phyloP scores from a whole-genome alignment of 2,329 filamentous ascomycete species.

The Botrytis deweyae region DNA sequence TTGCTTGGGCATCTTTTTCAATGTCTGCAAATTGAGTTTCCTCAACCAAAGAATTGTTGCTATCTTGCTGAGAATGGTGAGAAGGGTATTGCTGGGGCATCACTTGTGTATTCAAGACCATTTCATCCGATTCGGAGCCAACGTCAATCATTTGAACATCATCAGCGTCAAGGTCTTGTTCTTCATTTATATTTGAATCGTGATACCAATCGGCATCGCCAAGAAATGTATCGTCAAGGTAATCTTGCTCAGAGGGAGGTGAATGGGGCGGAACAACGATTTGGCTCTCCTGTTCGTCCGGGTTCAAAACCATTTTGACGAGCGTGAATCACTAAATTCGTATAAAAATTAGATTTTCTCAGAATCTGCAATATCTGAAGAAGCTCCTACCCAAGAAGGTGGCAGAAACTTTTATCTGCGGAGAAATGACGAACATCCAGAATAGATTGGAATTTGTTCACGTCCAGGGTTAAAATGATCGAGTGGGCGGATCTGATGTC shows the following conservation, averaged over 20 bases:
- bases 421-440: background rate
- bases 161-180: background rate
- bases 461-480: background rate
- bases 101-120: background rate
- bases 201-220: background rate
- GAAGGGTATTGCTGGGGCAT: background rate
- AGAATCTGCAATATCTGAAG: too few species aligned
- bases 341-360: background rate
- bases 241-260: background rate
- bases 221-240: background rate
- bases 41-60: background rate
- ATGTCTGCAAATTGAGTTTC: slow-evolving; percentile 2
- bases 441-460: background rate
- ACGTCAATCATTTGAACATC: background rate
- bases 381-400: background rate
- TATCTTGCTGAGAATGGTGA: slow-evolving; percentile 14
- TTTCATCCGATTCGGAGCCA: background rate
- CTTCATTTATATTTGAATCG: background rate
- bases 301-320: slow-evolving; percentile 12
- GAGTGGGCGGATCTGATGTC: background rate
- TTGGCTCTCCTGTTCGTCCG: slow-evolving; percentile 26
- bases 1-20: slow-evolving; percentile 20
- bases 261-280: slow-evolving; percentile 5
- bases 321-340: background rate
- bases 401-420: background rate